These are phyloP conservation scores for Chlorophyllum brunneum DNA, from an alignment of 768 basidiomycete genomes.

Conservation along the genomic window DNA sequence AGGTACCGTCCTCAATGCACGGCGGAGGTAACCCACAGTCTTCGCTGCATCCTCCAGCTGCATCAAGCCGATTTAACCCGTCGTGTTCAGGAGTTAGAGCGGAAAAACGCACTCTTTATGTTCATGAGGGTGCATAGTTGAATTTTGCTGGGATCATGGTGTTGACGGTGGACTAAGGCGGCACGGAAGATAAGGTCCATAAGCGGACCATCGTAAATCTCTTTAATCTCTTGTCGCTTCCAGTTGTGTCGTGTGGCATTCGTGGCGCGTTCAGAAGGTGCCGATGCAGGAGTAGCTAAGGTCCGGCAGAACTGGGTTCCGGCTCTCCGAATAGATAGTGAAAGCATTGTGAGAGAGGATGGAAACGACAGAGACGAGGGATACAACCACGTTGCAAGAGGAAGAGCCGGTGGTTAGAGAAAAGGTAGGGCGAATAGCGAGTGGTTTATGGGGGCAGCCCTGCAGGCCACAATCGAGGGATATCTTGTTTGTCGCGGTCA, in stretches of 20 bases:
- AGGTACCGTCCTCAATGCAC: background rate
- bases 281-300: slow-evolving; percentile 60
- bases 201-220: slow-evolving; percentile 81
- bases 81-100: slow-evolving; percentile 21
- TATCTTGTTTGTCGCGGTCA: background rate
- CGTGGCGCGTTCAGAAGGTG: slow-evolving; percentile 20
- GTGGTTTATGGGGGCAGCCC: slow-evolving; percentile 8
- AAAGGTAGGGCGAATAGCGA: background rate
- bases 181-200: slow-evolving; percentile 88
- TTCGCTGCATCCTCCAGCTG: slow-evolving; percentile 93
- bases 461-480: background rate
- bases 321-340: slow-evolving; percentile 23
- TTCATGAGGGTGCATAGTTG: slow-evolving; percentile 98
- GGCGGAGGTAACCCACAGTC: slow-evolving; percentile 61
- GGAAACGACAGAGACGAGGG: slow-evolving; percentile 34
- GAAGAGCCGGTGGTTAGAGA: background rate
- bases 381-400: too few relatives aligned
- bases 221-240: slow-evolving; percentile 77
- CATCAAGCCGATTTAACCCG: slow-evolving; percentile 12
- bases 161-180: slow-evolving; percentile 76
- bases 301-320: slow-evolving; percentile 35
- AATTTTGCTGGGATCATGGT: slow-evolving; percentile 86
- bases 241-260: slow-evolving; percentile 55
- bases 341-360: slow-evolving; percentile 6
- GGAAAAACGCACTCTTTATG: slow-evolving; percentile 78